phyloP scores from a whole-genome alignment of 2,329 filamentous ascomycete species.

The Stachybotrys echinatus region DNA sequence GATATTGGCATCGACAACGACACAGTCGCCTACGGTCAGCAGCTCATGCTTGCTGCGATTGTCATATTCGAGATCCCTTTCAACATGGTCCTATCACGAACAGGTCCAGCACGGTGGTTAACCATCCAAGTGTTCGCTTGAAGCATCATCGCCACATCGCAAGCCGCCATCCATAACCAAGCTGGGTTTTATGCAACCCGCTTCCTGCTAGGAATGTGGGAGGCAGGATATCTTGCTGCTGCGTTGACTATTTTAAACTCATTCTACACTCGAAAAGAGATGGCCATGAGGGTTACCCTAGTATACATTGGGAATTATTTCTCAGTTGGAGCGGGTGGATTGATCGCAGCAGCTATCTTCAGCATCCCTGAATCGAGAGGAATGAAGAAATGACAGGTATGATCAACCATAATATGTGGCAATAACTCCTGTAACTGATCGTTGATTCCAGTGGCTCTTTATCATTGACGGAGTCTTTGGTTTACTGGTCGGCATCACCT shows the following conservation, averaged over 20 bases:
- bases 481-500: no score
- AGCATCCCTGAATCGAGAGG: conserved; percentile 3
- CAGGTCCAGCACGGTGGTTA: conserved; percentile 8
- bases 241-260: conserved; percentile 10
- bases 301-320: conserved; percentile 11
- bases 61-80: conserved; percentile 29
- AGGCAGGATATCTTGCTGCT: conserved; percentile 14
- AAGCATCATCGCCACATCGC: conserved; percentile 11
- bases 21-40: conserved; percentile 42
- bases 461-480: conserved; percentile 8
- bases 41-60: conserved; percentile 39
- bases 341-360: conserved; percentile 9
- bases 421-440: no score
- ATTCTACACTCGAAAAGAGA: conserved; percentile 13
- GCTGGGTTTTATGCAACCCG: conserved; percentile 10
- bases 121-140: conserved; percentile 10
- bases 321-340: conserved; percentile 3
- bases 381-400: conserved; percentile 5
- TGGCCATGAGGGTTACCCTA: conserved; percentile 9
- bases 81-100: conserved; percentile 7
- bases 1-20: conserved; percentile 42
- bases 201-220: conserved; percentile 13
- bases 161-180: conserved; percentile 9
- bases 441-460: no score
- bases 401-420: no score